Evolutionary conservation across 768 basidiomycete genomes (phyloP).

Genomic region (Trametes meyenii): DNA sequence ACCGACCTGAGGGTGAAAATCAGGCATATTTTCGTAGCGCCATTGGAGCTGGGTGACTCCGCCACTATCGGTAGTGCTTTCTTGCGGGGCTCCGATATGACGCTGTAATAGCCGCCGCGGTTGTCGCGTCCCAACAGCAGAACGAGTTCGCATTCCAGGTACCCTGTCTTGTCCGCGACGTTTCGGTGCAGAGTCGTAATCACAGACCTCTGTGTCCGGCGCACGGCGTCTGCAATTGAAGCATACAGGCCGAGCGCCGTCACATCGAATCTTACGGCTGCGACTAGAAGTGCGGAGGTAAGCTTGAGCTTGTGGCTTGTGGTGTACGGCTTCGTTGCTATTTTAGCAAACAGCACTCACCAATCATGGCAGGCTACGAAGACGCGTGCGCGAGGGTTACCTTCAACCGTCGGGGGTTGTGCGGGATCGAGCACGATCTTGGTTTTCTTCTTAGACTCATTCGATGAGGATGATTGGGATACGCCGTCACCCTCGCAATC

Average conservation of each 20-base stretch:
- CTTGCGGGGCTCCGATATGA: not conserved
- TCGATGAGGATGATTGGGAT: too few relatives aligned
- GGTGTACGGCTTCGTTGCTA: not conserved
- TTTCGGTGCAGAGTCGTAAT: conserved; percentile 73
- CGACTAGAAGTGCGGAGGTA: conserved; percentile 51
- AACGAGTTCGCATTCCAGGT: conserved; percentile 73
- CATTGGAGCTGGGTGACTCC: not conserved
- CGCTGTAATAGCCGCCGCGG: conserved; percentile 15
- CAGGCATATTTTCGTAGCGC: not conserved
- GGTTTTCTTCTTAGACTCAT: conserved; percentile 37
- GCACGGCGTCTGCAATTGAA: conserved; percentile 67
- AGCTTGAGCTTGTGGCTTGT: not conserved
- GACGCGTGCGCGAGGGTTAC: conserved; percentile 70
- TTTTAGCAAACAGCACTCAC: conserved; percentile 39
- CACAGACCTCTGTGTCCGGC: conserved; percentile 44
- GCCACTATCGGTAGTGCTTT: not conserved
- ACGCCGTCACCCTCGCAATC: too few relatives aligned
- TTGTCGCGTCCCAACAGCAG: conserved; percentile 40
- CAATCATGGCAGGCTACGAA: conserved; percentile 85
- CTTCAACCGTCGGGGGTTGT: conserved; percentile 79
- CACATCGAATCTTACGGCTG: conserved; percentile 77
- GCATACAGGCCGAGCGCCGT: conserved; percentile 75
- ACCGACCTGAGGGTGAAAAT: not conserved
- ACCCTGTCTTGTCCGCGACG: conserved; percentile 79
- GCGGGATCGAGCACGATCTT: conserved; percentile 69